Percentiles rank a stretch among this genome's conserved stretches.
phyloP scores from a whole-genome alignment of 1,139 yeast genomes.

The Hemisphaericaspora lyxosophila region DNA sequence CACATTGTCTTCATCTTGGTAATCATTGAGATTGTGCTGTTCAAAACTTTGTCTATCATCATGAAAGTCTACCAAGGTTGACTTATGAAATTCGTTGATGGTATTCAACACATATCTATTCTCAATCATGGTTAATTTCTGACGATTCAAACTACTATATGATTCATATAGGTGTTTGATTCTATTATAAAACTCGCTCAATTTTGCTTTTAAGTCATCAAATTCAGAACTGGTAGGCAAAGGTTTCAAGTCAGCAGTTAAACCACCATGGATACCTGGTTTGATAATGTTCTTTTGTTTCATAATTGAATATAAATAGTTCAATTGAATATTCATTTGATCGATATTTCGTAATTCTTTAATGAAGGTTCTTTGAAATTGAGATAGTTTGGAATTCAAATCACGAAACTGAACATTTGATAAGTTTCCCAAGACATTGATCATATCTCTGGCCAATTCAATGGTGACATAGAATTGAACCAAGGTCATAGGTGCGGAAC shows the following conservation, averaged over 20 bases:
- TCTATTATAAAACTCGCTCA: slow-evolving; percentile 24
- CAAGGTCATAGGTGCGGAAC: slow-evolving; percentile 94
- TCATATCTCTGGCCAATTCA: slow-evolving; percentile 86
- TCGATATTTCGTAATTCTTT: slow-evolving; percentile 67
- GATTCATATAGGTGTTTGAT: slow-evolving; percentile 37
- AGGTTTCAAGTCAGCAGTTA: slow-evolving; percentile 26
- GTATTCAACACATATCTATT: slow-evolving; percentile 34
- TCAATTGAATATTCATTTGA: slow-evolving; percentile 28
- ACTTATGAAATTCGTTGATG: slow-evolving; percentile 30
- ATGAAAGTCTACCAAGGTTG: slow-evolving; percentile 14
- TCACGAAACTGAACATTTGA: slow-evolving; percentile 91
- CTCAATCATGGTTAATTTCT: slow-evolving; percentile 28
- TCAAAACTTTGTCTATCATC: slow-evolving; percentile 13
- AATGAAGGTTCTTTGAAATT: slow-evolving; percentile 87
- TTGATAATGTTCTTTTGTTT: slow-evolving; percentile 27
- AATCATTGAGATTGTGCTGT: slow-evolving; percentile 17
- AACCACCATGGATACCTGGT: slow-evolving; percentile 16
- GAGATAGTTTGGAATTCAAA: slow-evolving; percentile 70
- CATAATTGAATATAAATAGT: slow-evolving; percentile 36
- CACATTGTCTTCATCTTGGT: slow-evolving; percentile 34
- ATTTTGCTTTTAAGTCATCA: slow-evolving; percentile 26
- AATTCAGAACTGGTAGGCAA: slow-evolving; percentile 34
- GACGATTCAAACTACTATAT: slow-evolving; percentile 22
- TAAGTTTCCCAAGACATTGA: slow-evolving; percentile 73
- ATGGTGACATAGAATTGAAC: slow-evolving; percentile 91